These are phyloP conservation scores for Pelargonium citronellum DNA, from an alignment of 441 rosid genomes.

Conservation along the genomic window DNA sequence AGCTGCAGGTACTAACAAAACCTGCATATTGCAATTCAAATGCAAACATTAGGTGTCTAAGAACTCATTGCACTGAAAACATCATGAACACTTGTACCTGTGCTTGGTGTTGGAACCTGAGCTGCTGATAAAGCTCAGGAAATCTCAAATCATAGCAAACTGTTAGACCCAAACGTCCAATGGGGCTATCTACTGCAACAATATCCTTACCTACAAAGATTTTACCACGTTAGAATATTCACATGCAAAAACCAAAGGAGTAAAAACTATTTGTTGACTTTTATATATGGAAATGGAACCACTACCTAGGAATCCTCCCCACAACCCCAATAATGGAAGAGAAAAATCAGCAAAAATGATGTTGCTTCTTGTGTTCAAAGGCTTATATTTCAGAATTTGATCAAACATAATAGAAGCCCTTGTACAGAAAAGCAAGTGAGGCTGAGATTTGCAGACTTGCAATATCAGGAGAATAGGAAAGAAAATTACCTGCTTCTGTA, in stretches of 20 bases:
- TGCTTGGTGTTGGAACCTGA: slow-evolving; percentile 70
- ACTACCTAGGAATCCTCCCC: neutral
- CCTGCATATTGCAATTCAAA: slow-evolving; percentile 34
- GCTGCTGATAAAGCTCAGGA: slow-evolving; percentile 85
- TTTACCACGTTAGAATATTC: slow-evolving; percentile 6
- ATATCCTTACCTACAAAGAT: slow-evolving; percentile 49
- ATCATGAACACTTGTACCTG: slow-evolving; percentile 40
- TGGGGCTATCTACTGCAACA: slow-evolving; percentile 74
- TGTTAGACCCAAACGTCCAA: slow-evolving; percentile 78
- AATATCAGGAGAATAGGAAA: neutral
- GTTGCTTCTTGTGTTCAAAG: neutral
- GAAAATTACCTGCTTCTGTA: slow-evolving; percentile 69
- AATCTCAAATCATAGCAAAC: slow-evolving; percentile 96
- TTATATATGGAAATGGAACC: neutral
- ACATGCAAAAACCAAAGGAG: neutral
- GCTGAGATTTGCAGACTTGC: neutral
- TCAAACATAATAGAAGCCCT: neutral
- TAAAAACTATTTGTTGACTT: no score
- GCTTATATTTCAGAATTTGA: neutral
- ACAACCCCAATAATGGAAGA: neutral
- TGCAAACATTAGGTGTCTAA: slow-evolving; percentile 13
- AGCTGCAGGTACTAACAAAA: slow-evolving; percentile 82
- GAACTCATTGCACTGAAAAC: neutral
- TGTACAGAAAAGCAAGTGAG: neutral
- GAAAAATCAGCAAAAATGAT: neutral